These are phyloP conservation scores for Colletotrichum chrysophilum DNA, from an alignment of 2,329 filamentous ascomycete genomes.

Conservation along the genomic window DNA sequence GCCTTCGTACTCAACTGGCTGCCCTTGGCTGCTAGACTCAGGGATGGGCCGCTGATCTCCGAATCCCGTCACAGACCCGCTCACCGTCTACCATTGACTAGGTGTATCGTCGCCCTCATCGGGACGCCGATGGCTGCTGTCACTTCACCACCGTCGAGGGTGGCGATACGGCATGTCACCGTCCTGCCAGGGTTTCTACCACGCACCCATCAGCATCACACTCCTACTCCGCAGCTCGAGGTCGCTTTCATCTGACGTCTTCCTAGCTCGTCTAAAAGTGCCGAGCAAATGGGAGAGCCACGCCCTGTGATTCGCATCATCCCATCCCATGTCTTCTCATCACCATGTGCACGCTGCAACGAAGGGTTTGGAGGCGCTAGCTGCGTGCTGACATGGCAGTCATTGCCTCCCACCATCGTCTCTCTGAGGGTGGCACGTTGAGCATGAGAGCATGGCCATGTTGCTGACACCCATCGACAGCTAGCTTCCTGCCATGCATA, in stretches of 20 bases:
- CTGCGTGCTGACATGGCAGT: background rate
- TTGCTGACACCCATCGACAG: background rate
- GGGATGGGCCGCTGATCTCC: conserved; percentile 17
- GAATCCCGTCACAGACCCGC: conserved; percentile 1
- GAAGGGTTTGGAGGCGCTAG: background rate
- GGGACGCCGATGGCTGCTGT: background rate
- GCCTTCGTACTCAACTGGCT: background rate
- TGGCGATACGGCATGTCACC: conserved; percentile 10
- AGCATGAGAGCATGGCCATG: background rate
- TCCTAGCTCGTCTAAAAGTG: conserved; percentile 3
- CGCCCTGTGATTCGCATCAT: background rate
- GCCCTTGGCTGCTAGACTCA: background rate
- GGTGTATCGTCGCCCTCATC: background rate
- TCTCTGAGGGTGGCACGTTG: background rate
- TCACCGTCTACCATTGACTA: background rate
- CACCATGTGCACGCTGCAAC: background rate
- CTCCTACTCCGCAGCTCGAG: background rate
- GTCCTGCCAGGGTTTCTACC: background rate
- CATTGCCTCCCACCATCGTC: background rate
- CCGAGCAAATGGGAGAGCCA: background rate
- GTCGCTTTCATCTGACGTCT: background rate
- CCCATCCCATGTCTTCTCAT: background rate
- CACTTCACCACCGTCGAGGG: background rate
- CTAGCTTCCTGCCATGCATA: background rate
- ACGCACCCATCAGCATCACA: background rate